phyloP scores from a whole-genome alignment of 2,329 filamentous ascomycete genomes.

The Claviceps purpurea region DNA sequence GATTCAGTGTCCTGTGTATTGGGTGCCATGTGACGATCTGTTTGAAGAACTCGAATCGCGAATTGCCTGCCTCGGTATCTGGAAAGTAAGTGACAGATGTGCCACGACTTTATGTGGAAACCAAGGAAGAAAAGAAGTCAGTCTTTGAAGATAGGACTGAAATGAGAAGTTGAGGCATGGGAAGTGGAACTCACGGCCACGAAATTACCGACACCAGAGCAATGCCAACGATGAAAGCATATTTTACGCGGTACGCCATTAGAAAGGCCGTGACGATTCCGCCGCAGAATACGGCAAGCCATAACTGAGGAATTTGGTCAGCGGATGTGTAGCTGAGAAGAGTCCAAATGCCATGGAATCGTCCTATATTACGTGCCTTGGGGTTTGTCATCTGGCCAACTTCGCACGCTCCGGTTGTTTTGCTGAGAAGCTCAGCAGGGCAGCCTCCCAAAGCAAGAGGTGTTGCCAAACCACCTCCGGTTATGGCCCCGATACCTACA shows the following conservation, averaged over 20 bases:
- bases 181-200: constrained; percentile 46
- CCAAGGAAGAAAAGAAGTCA: not conserved
- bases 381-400: constrained; percentile 63
- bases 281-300: constrained; percentile 73
- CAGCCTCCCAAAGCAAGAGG: constrained; percentile 71
- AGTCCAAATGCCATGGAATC: not conserved
- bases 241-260: constrained; percentile 66
- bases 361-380: constrained; percentile 34
- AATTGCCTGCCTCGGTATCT: constrained; percentile 47
- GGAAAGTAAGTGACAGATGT: constrained; percentile 65
- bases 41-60: constrained; percentile 58
- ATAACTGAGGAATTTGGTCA: constrained; percentile 39
- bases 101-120: constrained; percentile 32
- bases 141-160: not conserved
- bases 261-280: constrained; percentile 68
- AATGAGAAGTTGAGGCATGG: not conserved
- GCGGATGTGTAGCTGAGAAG: not conserved
- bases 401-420: constrained; percentile 34
- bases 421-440: constrained; percentile 36
- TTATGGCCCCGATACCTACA: constrained; percentile 71
- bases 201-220: constrained; percentile 58
- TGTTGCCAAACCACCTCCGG: constrained; percentile 49
- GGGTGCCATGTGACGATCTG: constrained; percentile 60
- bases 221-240: constrained; percentile 62
- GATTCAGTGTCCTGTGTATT: constrained; percentile 47